Evolutionary conservation across 2,329 filamentous ascomycete species (phyloP), one percentile per base, ranked within the genome.

Genomic region (Colletotrichum paranaense): DNA sequence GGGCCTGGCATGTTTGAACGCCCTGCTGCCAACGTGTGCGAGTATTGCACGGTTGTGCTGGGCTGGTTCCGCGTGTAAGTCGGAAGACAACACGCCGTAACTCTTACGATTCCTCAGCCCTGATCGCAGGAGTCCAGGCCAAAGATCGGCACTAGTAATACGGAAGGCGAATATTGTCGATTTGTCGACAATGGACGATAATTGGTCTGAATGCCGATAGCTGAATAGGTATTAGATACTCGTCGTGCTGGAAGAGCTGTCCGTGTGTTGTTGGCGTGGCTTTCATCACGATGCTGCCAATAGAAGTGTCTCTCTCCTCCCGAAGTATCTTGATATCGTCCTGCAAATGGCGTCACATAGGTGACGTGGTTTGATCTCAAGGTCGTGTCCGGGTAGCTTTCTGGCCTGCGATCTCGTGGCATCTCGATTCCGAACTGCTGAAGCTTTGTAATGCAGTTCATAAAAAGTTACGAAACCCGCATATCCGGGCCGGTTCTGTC

Each of bases 181-280:
- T 79, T 84, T 53, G 75, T 84, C 59, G 82, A 84, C 72, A 78
- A 78, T 11, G 83, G 85, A 76, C 82, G 81, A n/a, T 84, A 84
- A 72, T 75, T 82, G 77, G 77, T 82, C 55, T 80, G 82, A 30
- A 73, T 81, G 38, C 83, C 79, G 81, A 79, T 80, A 63, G 76
- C 78, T 72, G 76, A 79, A 28, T 80, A 75, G 78, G 63, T 19
- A 35, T 52, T 58, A 22, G 32, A 12, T 19, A 19, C 19, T 49
- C 12, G n/a, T 11, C 11, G 19, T 32, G 35, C 52, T 30, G 8
- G 63, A 32, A 16, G 24, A 19, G 19, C n/a, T n/a, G 28, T 26
- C 26, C 32, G 22, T 16, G 46, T 26, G 1, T 24, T 5, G 12
- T 49, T 49, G 59, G 9, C 11, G 19, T 12, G 24, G 12, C 22